Evolutionary conservation across 257 asterid genomes (phyloP), one percentile per base, ranked within the genome.

Genomic region (Phtheirospermum japonicum): DNA sequence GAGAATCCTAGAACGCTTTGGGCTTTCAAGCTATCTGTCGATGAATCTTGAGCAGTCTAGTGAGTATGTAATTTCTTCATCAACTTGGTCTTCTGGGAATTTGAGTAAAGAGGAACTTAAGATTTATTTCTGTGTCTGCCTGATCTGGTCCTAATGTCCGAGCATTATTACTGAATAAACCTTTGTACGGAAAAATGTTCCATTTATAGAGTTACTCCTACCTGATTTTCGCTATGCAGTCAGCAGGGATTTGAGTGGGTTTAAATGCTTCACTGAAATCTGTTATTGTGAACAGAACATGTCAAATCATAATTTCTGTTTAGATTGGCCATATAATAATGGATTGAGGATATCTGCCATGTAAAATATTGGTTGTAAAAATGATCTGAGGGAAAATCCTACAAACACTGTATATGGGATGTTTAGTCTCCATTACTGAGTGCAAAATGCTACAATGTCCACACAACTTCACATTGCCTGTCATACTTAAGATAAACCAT

Each of bases 1-100:
- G 75, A 80, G 99, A 75, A 78, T 93, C 66, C 56, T 93, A 62
- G 97, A 82, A 68, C 99, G 99, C 58, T 93, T 89, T 83, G 97
- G 95, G 79, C 77, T 89, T 53, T 75, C 97, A 43, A 74, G 71
- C 73, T 93, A 87, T 74, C 82, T 84, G 64, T 78, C 76, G 4
- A 69, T 89, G 75, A 83, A 87, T 76, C 79, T 83, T 66, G 95
- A 85, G 65, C 91, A 75, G 75, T 71, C 92, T 82, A 87, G 83
- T 79, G 99, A 87, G 99, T 93, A 89, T 65, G 97, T 87, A 63
- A 70, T 73, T 69, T 71, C 67, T 64, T 76, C 70, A 71, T 62
- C 54, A 28, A 68, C 77, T 67, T 76, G 17, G 71, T 52, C 59
- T 73, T 65, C 55, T 70, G 67, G 17, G 53, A 43, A 68, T 28